phyloP scores from a whole-genome alignment of 768 basidiomycete genomes.

The Tylopilus plumbeoviolaceoides region DNA sequence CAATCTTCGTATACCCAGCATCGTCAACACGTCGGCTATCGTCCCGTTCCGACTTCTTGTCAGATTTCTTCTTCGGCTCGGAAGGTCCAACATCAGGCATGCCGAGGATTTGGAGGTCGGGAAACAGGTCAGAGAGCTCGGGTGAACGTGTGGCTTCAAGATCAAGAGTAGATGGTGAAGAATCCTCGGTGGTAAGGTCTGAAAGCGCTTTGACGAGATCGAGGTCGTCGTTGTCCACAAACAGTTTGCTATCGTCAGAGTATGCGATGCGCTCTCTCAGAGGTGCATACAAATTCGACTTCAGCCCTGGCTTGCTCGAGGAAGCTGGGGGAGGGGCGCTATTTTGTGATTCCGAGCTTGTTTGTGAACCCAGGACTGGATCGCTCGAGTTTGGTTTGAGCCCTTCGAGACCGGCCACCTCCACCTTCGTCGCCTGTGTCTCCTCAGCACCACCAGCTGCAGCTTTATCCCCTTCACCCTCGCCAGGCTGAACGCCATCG shows the following conservation, averaged over 20 bases:
- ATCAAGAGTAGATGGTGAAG: slow-evolving; percentile 12
- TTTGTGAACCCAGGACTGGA: slow-evolving; percentile 45
- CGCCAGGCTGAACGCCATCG: slow-evolving; percentile 19
- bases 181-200: slow-evolving; percentile 33
- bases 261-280: slow-evolving; percentile 56
- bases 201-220: slow-evolving; percentile 49
- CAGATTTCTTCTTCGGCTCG: slow-evolving; percentile 47
- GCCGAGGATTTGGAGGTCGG: slow-evolving; percentile 67
- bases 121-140: slow-evolving; percentile 72
- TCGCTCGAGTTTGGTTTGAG: slow-evolving; percentile 56
- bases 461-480: slow-evolving; percentile 27
- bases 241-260: slow-evolving; percentile 40
- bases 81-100: slow-evolving; percentile 45
- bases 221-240: slow-evolving; percentile 50
- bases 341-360: slow-evolving; percentile 37
- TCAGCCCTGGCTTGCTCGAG: slow-evolving; percentile 38
- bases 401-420: slow-evolving; percentile 28
- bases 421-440: slow-evolving; percentile 25
- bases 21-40: slow-evolving; percentile 79
- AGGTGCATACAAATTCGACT: slow-evolving; percentile 47
- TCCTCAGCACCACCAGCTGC: slow-evolving; percentile 4
- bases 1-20: slow-evolving; percentile 68
- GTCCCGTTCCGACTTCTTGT: slow-evolving; percentile 55
- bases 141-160: slow-evolving; percentile 31
- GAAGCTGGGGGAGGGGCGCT: slow-evolving; percentile 4